Base-by-base conservation (phyloP, 1,284 basidiomycete genomes). In the Cutaneotrichosporon cutaneum region DNA sequence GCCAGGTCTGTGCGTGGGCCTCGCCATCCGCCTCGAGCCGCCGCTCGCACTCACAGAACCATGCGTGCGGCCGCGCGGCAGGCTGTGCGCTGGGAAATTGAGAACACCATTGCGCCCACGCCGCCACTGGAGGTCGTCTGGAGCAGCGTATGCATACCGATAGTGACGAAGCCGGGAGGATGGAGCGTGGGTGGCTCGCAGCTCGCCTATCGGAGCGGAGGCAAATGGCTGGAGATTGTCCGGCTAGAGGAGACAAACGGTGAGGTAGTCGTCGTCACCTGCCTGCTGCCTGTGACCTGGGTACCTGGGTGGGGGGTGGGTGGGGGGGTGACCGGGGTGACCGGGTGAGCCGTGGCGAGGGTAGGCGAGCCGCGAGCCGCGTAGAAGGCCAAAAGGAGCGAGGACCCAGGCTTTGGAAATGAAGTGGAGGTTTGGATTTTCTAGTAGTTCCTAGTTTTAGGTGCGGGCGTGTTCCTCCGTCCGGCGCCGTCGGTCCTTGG, bases 351-450 rank as follows among this genome's bases (percentile, higher is more conserved):
- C 39, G 39, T 42, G 39, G 39, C 39, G 18, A 42, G 39, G 2
- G 39, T 42, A 42, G 39, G 39, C 39, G 39, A 42, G 39, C n/a
- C n/a, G 39, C 5, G 3, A 42, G 42, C 9, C 26, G 21, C 22
- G 8, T 24, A 22, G 44, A 22, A 47, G 6, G n/a, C n/a, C n/a
- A n/a, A n/a, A n/a, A n/a, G n/a, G n/a, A n/a, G n/a, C n/a, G n/a
- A n/a, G n/a, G n/a, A n/a, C n/a, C n/a, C n/a, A n/a, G n/a, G n/a
- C 11, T 11, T 47, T 24, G 45, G 24, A 47, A 47, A 26, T 47
- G 24, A 26, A 47, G 45, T 47, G 22, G 45, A 47, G 22, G 45
- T 47, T 26, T 47, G 45, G 45, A 47, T 24, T 47, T 47, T 24
- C 24, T 24, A 26, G 22, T 47, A 26, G 45, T 22, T 47, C 45